Evolutionary conservation across 352 stramenopile species (phyloP).

Genomic region (Vaucheria bursata): DNA sequence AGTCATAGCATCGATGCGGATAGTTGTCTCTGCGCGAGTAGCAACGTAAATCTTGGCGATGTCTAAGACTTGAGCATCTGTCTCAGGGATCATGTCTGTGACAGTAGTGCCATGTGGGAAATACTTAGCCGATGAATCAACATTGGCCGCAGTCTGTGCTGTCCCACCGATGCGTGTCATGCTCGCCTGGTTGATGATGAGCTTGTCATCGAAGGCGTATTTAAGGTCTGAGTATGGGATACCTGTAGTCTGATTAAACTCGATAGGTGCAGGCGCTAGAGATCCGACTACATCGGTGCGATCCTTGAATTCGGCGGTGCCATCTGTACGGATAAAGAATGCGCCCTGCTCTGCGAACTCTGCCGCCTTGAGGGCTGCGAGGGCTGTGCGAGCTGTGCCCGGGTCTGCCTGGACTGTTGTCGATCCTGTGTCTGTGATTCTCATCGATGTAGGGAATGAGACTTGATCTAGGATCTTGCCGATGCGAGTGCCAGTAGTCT

Average conservation of each 20-base stretch:
- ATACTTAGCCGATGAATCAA: not conserved
- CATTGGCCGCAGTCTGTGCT: not conserved
- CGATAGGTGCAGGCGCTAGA: not conserved
- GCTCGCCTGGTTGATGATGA: not conserved
- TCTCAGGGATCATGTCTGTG: too few species aligned
- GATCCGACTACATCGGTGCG: not conserved
- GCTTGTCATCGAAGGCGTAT: not conserved
- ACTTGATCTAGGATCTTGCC: not conserved
- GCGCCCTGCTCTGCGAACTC: not conserved
- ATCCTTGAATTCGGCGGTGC: not conserved
- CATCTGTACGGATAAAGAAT: not conserved
- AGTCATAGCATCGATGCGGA: slow-evolving; percentile 1
- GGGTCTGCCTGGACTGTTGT: not conserved
- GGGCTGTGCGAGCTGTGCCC: not conserved
- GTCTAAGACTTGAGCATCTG: not conserved
- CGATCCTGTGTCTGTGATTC: not conserved
- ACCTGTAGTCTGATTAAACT: slow-evolving; percentile 3
- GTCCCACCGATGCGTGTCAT: not conserved
- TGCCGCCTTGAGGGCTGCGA: not conserved
- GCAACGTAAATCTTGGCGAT: not conserved
- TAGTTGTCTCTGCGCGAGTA: not conserved
- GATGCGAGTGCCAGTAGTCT: not conserved
- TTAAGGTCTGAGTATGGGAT: not conserved
- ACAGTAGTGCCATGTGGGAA: not conserved
- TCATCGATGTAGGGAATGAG: not conserved